Evolutionary conservation across 768 basidiomycete species (phyloP).

Genomic region (Cantharellus cinnabarinus): DNA sequence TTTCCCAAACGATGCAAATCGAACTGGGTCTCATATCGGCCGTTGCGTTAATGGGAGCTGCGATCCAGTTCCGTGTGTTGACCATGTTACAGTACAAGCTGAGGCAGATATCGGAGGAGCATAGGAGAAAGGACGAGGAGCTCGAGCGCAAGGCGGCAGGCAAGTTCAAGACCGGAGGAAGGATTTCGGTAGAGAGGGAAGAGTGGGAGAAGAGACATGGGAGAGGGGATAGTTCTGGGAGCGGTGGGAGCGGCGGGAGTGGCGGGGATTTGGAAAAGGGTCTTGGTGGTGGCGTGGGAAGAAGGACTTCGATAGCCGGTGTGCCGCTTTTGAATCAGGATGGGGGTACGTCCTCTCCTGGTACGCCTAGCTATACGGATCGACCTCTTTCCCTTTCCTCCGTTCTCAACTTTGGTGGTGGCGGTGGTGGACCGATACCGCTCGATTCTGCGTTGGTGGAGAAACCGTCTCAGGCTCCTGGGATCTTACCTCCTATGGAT

Average conservation of each 20-base stretch:
- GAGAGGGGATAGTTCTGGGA: conserved; percentile 15
- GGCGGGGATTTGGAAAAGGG: background rate
- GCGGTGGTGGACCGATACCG: background rate
- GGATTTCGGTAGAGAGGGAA: conserved; percentile 42
- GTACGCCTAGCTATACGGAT: background rate
- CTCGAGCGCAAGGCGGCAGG: conserved; percentile 57
- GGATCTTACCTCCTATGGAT: conserved; percentile 48
- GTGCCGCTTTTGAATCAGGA: background rate
- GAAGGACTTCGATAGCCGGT: too few species aligned
- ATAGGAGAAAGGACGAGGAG: conserved; percentile 48
- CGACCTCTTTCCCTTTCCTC: background rate
- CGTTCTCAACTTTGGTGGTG: background rate
- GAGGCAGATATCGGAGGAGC: conserved; percentile 57
- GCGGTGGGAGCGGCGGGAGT: background rate
- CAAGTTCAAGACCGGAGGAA: conserved; percentile 28
- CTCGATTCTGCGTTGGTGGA: background rate
- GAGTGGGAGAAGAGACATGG: conserved; percentile 84
- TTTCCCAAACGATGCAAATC: conserved; percentile 80
- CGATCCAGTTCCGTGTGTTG: conserved; percentile 77
- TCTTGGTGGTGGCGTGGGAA: background rate
- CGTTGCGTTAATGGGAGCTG: conserved; percentile 65
- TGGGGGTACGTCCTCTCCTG: background rate
- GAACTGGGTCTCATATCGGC: conserved; percentile 79
- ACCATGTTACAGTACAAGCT: conserved; percentile 61
- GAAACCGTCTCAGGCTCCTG: conserved; percentile 24